These are phyloP conservation scores for Cercospora canescens DNA, from an alignment of 2,329 filamentous ascomycete genomes.

Conservation along the genomic window DNA sequence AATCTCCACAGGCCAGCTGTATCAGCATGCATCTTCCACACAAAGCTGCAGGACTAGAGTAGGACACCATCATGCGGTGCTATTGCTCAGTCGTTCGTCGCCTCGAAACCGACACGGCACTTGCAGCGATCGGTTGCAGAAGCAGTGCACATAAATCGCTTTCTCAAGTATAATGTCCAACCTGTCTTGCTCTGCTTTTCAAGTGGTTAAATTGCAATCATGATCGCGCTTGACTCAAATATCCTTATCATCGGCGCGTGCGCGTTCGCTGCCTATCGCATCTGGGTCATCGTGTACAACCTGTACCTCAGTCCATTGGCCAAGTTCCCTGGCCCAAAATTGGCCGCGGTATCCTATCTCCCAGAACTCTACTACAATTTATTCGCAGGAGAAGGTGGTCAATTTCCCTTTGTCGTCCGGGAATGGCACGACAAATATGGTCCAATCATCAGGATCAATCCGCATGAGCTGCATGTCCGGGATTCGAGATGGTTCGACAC, in stretches of 20 bases:
- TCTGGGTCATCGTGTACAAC: constrained; percentile 24
- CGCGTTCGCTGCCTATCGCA: constrained; percentile 3
- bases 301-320: constrained; percentile 38
- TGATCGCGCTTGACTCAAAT: neutral
- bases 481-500: constrained; percentile 38
- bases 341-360: constrained; percentile 37
- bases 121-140: neutral
- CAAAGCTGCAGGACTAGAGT: neutral
- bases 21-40: neutral
- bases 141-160: neutral
- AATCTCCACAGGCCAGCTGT: neutral
- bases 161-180: neutral
- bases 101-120: neutral
- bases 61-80: neutral
- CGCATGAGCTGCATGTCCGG: constrained; percentile 39
- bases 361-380: constrained; percentile 41
- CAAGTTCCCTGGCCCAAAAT: constrained; percentile 37
- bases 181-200: neutral
- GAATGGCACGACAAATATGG: constrained; percentile 22
- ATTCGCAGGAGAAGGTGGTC: constrained; percentile 15
- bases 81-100: neutral
- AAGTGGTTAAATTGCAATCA: neutral
- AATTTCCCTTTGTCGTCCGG: constrained; percentile 5
- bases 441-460: constrained; percentile 40
- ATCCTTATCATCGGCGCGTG: neutral